Conservation (phyloP, 192 early-diverging fungal genomes). For the Mortierella alpina region DNA sequence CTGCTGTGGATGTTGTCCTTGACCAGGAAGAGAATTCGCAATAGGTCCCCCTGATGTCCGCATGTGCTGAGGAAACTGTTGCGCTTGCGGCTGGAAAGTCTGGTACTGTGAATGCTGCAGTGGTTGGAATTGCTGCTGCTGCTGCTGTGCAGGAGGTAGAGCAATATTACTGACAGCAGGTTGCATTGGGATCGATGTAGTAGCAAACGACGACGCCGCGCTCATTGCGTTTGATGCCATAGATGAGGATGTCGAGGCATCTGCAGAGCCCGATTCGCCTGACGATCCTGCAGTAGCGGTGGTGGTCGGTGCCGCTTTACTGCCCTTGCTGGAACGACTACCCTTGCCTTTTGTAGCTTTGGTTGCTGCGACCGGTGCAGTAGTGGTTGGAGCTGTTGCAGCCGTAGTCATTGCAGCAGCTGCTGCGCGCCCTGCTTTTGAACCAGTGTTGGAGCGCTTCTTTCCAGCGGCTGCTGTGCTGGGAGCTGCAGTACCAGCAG, state of each 20-base stretch:
- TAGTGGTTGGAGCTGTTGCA: neutral
- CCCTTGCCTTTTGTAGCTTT: conserved; percentile 16
- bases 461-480: neutral
- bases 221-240: neutral
- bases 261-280: neutral
- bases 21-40: neutral
- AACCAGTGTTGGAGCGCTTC: neutral
- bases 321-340: conserved; percentile 31
- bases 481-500: neutral
- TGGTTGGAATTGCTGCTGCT: conserved; percentile 2
- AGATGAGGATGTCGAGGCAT: neutral
- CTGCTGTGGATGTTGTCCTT: conserved; percentile 5
- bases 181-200: neutral
- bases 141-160: neutral
- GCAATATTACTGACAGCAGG: neutral
- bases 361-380: neutral
- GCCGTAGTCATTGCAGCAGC: neutral
- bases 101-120: neutral
- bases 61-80: neutral
- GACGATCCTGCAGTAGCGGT: neutral
- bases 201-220: neutral
- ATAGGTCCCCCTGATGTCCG: neutral
- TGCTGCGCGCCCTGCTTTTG: neutral
- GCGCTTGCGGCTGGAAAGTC: no score
- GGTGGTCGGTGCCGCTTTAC: conserved; percentile 3